These are phyloP conservation scores for Leccinum huronense DNA, from an alignment of 1,284 basidiomycete species.

Conservation along the genomic window DNA sequence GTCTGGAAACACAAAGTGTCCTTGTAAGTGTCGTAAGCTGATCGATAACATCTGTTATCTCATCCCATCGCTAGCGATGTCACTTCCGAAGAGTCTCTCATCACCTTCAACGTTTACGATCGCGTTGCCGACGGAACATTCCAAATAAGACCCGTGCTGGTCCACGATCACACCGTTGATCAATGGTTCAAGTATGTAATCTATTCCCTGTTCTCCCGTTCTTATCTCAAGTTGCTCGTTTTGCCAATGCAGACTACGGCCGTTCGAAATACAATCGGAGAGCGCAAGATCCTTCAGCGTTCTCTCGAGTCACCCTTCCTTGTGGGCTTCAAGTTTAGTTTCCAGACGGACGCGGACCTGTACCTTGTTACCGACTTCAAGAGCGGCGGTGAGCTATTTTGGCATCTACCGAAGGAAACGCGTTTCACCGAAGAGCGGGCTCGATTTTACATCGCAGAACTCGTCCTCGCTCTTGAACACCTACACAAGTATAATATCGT, in stretches of 20 bases:
- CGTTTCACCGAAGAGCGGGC: constrained; percentile 91
- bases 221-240: constrained; percentile 14
- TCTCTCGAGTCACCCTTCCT: constrained; percentile 96
- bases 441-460: constrained; percentile 93
- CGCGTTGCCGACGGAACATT: constrained; percentile 84
- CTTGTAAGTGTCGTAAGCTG: constrained; percentile 64
- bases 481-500: constrained; percentile 97
- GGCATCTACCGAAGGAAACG: constrained; percentile 95
- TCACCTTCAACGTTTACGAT: constrained; percentile 94
- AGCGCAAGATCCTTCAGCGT: constrained; percentile 97
- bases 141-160: constrained; percentile 86
- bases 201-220: not conserved
- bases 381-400: constrained; percentile 97
- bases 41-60: constrained; percentile 20
- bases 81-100: constrained; percentile 83
- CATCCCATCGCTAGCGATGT: constrained; percentile 70
- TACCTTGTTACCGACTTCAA: constrained; percentile 99
- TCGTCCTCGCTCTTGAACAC: constrained; percentile 92
- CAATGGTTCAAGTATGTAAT: constrained; percentile 89
- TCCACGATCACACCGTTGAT: constrained; percentile 93
- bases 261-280: constrained; percentile 94
- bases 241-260: constrained; percentile 56
- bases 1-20: constrained; percentile 99
- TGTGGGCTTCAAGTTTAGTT: constrained; percentile 97
- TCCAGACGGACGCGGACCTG: constrained; percentile 94